phyloP scores from a whole-genome alignment of 2,329 filamentous ascomycete genomes.

The Elsinoe necatrix region DNA sequence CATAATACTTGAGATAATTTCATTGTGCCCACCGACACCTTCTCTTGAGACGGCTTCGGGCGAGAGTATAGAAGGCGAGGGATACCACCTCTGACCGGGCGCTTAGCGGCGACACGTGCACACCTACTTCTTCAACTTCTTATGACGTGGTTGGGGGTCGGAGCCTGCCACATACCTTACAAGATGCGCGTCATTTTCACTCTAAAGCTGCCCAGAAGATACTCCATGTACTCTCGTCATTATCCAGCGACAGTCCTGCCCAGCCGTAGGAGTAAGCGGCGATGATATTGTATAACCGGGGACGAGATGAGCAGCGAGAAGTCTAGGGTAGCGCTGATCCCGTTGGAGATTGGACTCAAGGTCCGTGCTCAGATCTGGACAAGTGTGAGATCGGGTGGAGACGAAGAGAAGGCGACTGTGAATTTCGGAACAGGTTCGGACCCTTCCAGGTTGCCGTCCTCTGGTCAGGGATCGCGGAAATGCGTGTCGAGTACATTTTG shows the following conservation, averaged over 20 bases:
- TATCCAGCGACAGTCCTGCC: too few species aligned
- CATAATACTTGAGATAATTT: not conserved
- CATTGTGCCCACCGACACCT: not conserved
- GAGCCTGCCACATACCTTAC: too few species aligned
- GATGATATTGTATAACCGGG: not conserved
- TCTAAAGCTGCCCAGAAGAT: too few species aligned
- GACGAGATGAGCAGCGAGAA: not conserved
- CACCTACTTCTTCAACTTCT: too few species aligned
- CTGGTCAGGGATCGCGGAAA: not conserved
- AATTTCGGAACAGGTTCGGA: not conserved
- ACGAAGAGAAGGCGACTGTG: not conserved
- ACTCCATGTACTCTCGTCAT: too few species aligned
- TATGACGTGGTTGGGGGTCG: too few species aligned
- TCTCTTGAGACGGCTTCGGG: too few species aligned
- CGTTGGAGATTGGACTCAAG: conserved; percentile 5
- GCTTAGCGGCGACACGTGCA: not conserved
- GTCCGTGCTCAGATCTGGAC: conserved; percentile 5
- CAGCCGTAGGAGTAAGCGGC: not conserved
- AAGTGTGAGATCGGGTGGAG: conserved; percentile 11
- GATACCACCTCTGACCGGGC: too few species aligned
- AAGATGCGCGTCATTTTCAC: too few species aligned
- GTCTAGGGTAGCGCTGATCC: not conserved
- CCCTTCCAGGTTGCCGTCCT: not conserved
- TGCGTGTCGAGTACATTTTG: not conserved
- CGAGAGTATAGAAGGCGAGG: too few species aligned